Base-by-base conservation (phyloP, 2,329 filamentous ascomycete species). In the Fusarium euwallaceae region DNA sequence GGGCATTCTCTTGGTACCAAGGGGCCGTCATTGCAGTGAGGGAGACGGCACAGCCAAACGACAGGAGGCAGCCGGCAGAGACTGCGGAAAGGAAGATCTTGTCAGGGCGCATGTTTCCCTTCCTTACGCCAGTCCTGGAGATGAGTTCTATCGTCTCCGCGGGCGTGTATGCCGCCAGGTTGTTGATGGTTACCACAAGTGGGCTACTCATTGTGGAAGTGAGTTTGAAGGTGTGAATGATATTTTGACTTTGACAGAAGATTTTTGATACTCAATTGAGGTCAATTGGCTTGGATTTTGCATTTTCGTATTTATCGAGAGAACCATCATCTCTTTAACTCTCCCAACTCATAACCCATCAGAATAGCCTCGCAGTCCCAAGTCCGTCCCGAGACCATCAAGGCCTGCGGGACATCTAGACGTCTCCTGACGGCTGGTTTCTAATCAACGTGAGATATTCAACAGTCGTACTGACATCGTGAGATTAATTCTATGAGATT, bases 1-100 rank as follows among this genome's bases (percentile, higher is more conserved):
- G 76, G 1, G 76, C 76, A 10, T 78, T 78, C 5, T 78, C 76
- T 2, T 78, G 76, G 10, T 76, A 78, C 76, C 76, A 78, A 0
- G 76, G 76, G 9, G 76, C 68, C 14, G 76, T 76, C 45, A 77
- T 34, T 0, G 72, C 76, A 1, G 68, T 78, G 1, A 78, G 64
- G 1, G 76, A 78, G 0, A 78, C 76, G 1, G 74, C 76, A 20
- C 76, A 78, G 10, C 76, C 76, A 22, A 78, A 78, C 0, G 66
- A 64, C 0, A 78, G 36, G 1, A 78, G 71, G 22, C 76, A 78
- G 1, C 76, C 76, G 4, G 67, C 76, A 4, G 74, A 78, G 0
- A 78, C 64, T 0, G 64, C 76, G 20, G 76, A 78, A 9, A 78
- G 4, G 4, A 78, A 62, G 7, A 78, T 62, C 55, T 78, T 78